Base-by-base conservation (phyloP, 1,139 yeast species). In the Ogataea hybrid region DNA sequence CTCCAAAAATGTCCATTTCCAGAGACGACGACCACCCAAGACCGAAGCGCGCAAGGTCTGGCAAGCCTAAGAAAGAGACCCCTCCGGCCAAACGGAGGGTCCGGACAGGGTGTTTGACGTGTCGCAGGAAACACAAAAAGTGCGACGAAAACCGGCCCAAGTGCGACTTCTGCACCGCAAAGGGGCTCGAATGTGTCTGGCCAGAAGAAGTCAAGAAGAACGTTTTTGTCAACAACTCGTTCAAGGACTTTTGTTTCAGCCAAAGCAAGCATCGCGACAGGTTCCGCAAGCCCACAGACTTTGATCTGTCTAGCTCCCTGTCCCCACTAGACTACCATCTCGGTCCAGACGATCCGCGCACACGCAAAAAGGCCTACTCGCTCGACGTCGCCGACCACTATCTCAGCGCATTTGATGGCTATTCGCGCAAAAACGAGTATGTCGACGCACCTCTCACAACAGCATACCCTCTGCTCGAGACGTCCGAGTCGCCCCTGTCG, bases 71-170 rank as follows among this genome's bases (percentile, higher is more conserved):
- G 25, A 57, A 51, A 35, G 52, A 50, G 39, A 57, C 61, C 4
- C 62, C 62, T 22, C 57, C 56, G 5, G 56, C 52, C 2, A 57
- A 56, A 25, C 61, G 57, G 45, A 55, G 76, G 48, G 69, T 68
- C 9, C 60, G 71, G 44, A 70, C 74, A 2, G 76, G 76, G 1
- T 71, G 76, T 53, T 54, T 70, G 7, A 68, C 70, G 12, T 71
- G 76, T 48, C 57, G 75, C 37, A 57, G 65, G 38, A 63, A 68
- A 35, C 74, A 71, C 48, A 70, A 69, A 52, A 70, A 70, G 47
- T 71, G 76, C 49, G 75, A 70, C 50, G 75, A 70, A 42, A 48
- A 50, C 21, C 67, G 68, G 46, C 75, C 75, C 5, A 49, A 55
- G 12, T 70, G 75, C 47, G 62, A 64, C 7, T 62, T 65, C 27